Percentiles rank a stretch among this genome's conserved stretches.
Conservation (phyloP, 1,284 basidiomycete species). For the Fistulinella staudtii region DNA sequence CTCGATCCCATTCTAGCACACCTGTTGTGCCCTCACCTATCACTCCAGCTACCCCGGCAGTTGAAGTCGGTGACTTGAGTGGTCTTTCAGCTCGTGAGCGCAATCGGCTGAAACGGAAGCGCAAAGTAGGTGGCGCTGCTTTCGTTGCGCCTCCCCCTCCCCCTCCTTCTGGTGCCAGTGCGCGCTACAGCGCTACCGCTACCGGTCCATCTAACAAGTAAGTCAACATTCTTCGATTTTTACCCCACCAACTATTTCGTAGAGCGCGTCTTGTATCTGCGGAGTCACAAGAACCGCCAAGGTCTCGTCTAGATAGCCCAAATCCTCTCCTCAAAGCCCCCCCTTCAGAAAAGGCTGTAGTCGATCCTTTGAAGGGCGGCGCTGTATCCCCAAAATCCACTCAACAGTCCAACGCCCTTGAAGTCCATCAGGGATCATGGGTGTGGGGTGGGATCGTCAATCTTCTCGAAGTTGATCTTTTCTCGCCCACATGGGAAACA, state of each 20-base stretch:
- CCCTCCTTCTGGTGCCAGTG: conserved; percentile 44
- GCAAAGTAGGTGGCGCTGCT: conserved; percentile 79
- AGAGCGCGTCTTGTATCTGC: conserved; percentile 66
- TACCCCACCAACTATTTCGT: conserved; percentile 13
- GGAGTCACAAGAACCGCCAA: conserved; percentile 46
- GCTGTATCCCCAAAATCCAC: conserved; percentile 72
- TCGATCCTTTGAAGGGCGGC: conserved; percentile 78
- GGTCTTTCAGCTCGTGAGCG: conserved; percentile 81
- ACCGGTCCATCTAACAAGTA: conserved; percentile 59
- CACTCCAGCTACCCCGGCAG: conserved; percentile 37
- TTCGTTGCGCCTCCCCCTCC: conserved; percentile 72
- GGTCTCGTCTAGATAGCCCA: conserved; percentile 58
- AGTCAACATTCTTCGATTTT: conserved; percentile 20
- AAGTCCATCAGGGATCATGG: conserved; percentile 74
- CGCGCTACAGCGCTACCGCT: conserved; percentile 56
- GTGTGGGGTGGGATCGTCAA: conserved; percentile 86
- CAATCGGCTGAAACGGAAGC: conserved; percentile 87
- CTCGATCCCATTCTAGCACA: conserved; percentile 44
- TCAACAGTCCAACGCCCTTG: conserved; percentile 68
- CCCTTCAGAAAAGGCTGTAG: conserved; percentile 58
- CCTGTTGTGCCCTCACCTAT: conserved; percentile 55
- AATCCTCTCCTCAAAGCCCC: conserved; percentile 35
- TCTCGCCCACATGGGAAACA: conserved; percentile 89
- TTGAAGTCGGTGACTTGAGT: conserved; percentile 42
- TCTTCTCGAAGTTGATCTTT: conserved; percentile 81